Percentiles rank a stretch among this genome's conserved stretches.
These are phyloP conservation scores for Amauroascus verrucosus DNA, from an alignment of 2,329 filamentous ascomycete genomes.

Conservation along the genomic window DNA sequence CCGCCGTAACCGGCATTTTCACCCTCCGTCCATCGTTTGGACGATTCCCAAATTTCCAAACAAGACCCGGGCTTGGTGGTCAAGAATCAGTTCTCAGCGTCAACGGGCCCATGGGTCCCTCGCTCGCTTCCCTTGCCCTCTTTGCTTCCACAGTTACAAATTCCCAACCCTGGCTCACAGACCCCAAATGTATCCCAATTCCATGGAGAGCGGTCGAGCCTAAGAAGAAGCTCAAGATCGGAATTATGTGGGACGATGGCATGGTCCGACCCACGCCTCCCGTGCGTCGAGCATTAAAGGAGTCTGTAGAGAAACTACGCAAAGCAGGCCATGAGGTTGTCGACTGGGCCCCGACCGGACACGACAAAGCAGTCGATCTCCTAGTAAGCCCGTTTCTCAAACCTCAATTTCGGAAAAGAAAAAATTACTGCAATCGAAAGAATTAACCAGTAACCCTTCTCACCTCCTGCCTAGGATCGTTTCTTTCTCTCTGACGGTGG, in stretches of 20 bases:
- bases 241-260: conserved; percentile 31
- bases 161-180: conserved; percentile 28
- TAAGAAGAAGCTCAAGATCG: conserved; percentile 38
- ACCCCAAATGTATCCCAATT: conserved; percentile 32
- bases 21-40: conserved; percentile 47
- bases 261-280: conserved; percentile 48
- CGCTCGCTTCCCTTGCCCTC: conserved; percentile 26
- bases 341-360: conserved; percentile 39
- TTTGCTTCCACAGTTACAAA: conserved; percentile 30
- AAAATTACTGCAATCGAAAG: too few species aligned
- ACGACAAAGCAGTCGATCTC: conserved; percentile 33
- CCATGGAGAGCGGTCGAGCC: conserved; percentile 30
- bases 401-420: too few species aligned
- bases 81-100: conserved; percentile 34
- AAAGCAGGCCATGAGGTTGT: conserved; percentile 32
- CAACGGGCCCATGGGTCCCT: conserved; percentile 32
- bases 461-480: conserved; percentile 16
- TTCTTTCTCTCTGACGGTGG: conserved; percentile 44
- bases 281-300: conserved; percentile 28
- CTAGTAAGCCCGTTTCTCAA: too few species aligned
- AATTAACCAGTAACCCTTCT: conserved; percentile 1
- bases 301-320: conserved; percentile 27
- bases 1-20: conserved; percentile 44
- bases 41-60: conserved; percentile 47
- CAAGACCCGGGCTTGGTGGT: conserved; percentile 37